Conservation (phyloP, 192 early-diverging fungal genomes). For the Phycomyces blakesleeanus region DNA sequence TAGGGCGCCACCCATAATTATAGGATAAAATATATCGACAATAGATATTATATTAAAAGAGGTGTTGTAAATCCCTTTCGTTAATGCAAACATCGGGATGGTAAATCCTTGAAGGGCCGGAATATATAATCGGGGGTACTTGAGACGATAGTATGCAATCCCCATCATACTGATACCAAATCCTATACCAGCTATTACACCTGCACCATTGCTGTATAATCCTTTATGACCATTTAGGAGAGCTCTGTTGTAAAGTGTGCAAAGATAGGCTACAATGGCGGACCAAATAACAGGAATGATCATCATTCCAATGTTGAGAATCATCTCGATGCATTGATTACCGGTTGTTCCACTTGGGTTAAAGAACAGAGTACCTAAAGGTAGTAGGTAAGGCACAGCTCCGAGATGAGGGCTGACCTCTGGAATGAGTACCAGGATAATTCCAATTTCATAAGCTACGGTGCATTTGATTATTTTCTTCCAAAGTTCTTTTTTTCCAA, state of each 20-base stretch:
- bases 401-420: slow-evolving; percentile 10
- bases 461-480: slow-evolving; percentile 29
- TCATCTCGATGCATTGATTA: slow-evolving; percentile 25
- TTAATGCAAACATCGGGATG: slow-evolving; percentile 24
- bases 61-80: slow-evolving; percentile 16
- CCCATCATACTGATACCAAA: slow-evolving; percentile 24
- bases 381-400: slow-evolving; percentile 24
- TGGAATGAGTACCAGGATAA: slow-evolving; percentile 19
- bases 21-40: slow-evolving; percentile 22
- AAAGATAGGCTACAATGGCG: slow-evolving; percentile 22
- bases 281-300: slow-evolving; percentile 18
- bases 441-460: slow-evolving; percentile 27
- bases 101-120: slow-evolving; percentile 28
- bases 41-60: slow-evolving; percentile 19
- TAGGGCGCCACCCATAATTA: slow-evolving; percentile 27
- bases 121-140: slow-evolving; percentile 29
- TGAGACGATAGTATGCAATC: slow-evolving; percentile 24
- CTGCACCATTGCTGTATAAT: slow-evolving; percentile 28
- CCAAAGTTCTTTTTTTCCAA: slow-evolving; percentile 12
- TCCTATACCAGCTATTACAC: slow-evolving; percentile 25
- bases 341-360: slow-evolving; percentile 24
- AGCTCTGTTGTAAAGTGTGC: slow-evolving; percentile 26
- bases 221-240: not conserved
- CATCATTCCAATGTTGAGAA: slow-evolving; percentile 26
- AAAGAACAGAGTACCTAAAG: slow-evolving; percentile 29